Percentiles rank a stretch among this genome's conserved stretches.
Conservation (phyloP, 805 yeast genomes). For the Metschnikowia shivogae region DNA sequence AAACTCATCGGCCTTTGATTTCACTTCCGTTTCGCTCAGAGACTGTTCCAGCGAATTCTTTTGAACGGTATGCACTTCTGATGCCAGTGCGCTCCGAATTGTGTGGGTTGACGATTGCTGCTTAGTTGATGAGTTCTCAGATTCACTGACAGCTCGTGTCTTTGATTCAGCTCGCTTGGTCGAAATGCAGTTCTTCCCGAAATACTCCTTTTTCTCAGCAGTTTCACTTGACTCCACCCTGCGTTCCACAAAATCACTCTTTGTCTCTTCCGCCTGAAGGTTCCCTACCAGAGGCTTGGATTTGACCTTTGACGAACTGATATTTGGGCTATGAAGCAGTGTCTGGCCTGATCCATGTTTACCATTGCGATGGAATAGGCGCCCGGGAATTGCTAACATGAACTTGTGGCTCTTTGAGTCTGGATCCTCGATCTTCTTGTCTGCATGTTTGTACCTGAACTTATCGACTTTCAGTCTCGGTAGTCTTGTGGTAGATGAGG, state of each 20-base stretch:
- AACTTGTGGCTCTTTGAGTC: constrained; percentile 7
- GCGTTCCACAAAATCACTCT: background rate
- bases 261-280: background rate
- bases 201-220: background rate
- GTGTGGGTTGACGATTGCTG: too few species aligned
- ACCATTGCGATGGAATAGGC: constrained; percentile 13
- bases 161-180: background rate
- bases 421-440: background rate
- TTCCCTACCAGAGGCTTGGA: background rate
- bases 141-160: background rate
- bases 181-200: background rate
- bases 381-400: constrained; percentile 14
- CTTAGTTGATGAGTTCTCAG: background rate
- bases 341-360: background rate
- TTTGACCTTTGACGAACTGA: background rate
- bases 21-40: background rate
- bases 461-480: background rate
- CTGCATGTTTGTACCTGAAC: background rate
- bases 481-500: background rate
- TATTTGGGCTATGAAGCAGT: background rate
- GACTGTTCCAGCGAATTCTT: too few species aligned
- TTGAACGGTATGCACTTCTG: too few species aligned
- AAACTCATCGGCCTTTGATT: background rate
- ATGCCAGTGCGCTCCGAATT: too few species aligned
- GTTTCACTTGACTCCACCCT: background rate